Conservation (phyloP, 2,329 filamentous ascomycete genomes). For the Aspergillus sp. region DNA sequence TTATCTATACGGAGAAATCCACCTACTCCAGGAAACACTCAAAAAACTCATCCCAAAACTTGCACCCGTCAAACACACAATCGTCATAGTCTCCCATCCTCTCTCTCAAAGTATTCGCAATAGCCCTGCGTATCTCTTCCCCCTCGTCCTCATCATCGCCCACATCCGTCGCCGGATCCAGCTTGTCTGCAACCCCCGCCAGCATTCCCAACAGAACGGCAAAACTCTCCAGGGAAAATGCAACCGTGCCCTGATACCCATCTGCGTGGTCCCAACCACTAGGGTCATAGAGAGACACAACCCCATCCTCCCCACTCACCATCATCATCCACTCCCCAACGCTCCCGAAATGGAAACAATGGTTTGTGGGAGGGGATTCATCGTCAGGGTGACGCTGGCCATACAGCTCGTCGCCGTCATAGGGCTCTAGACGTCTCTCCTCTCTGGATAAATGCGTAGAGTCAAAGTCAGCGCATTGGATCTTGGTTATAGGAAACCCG, state of each 20-base stretch:
- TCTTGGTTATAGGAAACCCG: too few species aligned
- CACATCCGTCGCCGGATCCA: not conserved
- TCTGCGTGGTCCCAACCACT: not conserved
- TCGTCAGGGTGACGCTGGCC: not conserved
- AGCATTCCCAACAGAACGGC: not conserved
- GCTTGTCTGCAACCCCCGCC: not conserved
- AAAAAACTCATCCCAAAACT: not conserved
- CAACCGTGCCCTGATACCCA: not conserved
- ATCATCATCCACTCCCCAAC: not conserved
- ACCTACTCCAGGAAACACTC: not conserved
- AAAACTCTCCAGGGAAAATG: not conserved
- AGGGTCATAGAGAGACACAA: not conserved
- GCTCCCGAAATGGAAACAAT: not conserved
- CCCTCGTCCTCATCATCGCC: not conserved
- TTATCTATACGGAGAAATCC: too few species aligned
- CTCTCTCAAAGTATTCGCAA: not conserved
- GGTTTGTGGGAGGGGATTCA: not conserved
- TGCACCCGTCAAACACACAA: not conserved
- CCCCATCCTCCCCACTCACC: not conserved
- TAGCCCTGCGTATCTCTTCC: not conserved
- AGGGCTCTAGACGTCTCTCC: too few species aligned
- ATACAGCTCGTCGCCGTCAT: not conserved
- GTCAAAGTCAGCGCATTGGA: too few species aligned
- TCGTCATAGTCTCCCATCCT: not conserved
- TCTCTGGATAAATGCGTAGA: too few species aligned